Percentiles rank a stretch among this genome's conserved stretches.
Evolutionary conservation across 345 rosid species (phyloP).

Genomic region (Excoecaria cochinchinensis): DNA sequence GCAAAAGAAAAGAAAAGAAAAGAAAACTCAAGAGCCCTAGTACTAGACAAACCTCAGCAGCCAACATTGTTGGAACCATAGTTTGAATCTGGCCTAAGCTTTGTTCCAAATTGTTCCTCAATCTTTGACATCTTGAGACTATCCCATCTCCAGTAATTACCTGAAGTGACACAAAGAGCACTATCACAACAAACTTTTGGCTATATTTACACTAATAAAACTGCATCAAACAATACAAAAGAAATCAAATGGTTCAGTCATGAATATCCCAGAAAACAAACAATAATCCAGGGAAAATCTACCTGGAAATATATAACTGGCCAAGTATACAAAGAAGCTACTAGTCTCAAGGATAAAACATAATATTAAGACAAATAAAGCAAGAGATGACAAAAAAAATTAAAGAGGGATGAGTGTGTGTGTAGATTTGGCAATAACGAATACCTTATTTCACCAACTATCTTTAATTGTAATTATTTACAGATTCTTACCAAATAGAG

Average conservation of each 20-base stretch:
- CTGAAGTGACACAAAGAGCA: slow-evolving; percentile 43
- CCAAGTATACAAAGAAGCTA: not conserved
- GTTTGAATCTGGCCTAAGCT: slow-evolving; percentile 51
- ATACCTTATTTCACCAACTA: not conserved
- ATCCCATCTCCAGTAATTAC: slow-evolving; percentile 58
- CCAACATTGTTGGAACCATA: slow-evolving; percentile 68
- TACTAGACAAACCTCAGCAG: slow-evolving; percentile 59
- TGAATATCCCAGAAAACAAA: not conserved
- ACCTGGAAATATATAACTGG: not conserved
- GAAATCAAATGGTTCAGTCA: not conserved
- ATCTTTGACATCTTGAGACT: slow-evolving; percentile 46
- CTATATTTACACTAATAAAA: too few relatives aligned
- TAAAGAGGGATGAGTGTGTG: not conserved
- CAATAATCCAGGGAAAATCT: not conserved
- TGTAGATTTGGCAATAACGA: too few relatives aligned
- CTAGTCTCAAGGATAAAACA: not conserved
- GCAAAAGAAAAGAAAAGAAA: not conserved
- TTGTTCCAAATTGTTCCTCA: slow-evolving; percentile 52
- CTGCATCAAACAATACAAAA: not conserved
- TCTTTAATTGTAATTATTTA: not conserved
- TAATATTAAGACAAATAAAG: not conserved
- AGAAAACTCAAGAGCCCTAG: not conserved
- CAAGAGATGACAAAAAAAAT: not conserved
- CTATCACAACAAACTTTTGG: not conserved
- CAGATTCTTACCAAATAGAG: slow-evolving; percentile 67